These are phyloP conservation scores for Monilinia laxa DNA, from an alignment of 2,329 filamentous ascomycete species.

Conservation along the genomic window DNA sequence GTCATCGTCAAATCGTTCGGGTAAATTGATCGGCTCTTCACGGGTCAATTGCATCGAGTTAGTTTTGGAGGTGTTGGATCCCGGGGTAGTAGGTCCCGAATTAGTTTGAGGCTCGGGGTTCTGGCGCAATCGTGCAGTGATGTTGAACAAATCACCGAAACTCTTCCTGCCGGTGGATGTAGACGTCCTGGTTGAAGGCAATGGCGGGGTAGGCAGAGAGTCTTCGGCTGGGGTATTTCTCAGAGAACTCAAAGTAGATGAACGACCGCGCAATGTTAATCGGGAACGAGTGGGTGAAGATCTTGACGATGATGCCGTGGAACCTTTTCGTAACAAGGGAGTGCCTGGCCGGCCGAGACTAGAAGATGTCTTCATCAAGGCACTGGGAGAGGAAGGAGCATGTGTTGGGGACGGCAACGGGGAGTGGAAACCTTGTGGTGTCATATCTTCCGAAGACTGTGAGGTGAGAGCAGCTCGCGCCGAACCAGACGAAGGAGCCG, in stretches of 20 bases:
- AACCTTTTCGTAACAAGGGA: constrained; percentile 57
- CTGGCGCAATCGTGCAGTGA: constrained; percentile 74
- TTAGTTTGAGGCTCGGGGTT: constrained; percentile 73
- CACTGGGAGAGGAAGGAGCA: constrained; percentile 24
- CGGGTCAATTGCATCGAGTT: constrained; percentile 78
- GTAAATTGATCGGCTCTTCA: constrained; percentile 64
- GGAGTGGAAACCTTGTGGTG: constrained; percentile 29
- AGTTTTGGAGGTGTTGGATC: constrained; percentile 70
- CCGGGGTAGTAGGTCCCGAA: constrained; percentile 69
- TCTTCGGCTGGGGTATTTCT: constrained; percentile 71
- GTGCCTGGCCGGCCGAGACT: constrained; percentile 44
- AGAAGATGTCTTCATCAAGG: constrained; percentile 32
- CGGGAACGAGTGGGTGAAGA: constrained; percentile 66
- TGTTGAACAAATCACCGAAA: constrained; percentile 81
- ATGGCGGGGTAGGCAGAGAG: constrained; percentile 62
- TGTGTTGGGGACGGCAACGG: constrained; percentile 36
- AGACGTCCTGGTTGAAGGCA: constrained; percentile 62
- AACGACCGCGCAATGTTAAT: constrained; percentile 68
- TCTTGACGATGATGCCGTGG: constrained; percentile 58
- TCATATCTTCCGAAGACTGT: constrained; percentile 34
- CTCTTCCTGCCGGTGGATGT: constrained; percentile 90
- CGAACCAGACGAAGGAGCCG: constrained; percentile 45
- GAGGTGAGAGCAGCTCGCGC: constrained; percentile 43
- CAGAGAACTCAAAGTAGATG: constrained; percentile 85
- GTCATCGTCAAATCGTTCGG: constrained; percentile 81